Percentiles rank a stretch among this genome's conserved stretches.
Evolutionary conservation across 2,329 filamentous ascomycete species (phyloP).

Genomic region (Colletotrichum costaricense): DNA sequence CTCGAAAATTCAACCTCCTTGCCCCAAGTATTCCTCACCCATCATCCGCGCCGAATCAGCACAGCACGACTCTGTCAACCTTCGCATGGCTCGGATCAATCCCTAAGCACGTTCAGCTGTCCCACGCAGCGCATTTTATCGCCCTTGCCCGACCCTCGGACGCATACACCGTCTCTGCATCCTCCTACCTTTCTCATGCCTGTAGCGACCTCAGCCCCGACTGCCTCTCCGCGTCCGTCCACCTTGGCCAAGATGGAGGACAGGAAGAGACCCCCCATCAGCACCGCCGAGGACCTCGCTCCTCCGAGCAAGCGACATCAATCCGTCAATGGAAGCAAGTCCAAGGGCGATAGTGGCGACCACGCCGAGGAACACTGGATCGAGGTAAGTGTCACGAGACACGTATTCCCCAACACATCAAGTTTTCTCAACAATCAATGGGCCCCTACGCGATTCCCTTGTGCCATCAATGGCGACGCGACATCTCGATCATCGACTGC

Average conservation of each 20-base stretch:
- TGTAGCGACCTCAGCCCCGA: conserved; percentile 77
- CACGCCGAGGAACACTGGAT: conserved; percentile 71
- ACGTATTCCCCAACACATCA: conserved; percentile 36
- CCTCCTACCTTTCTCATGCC: conserved; percentile 76
- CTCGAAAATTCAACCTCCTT: conserved; percentile 46
- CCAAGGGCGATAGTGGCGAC: conserved; percentile 66
- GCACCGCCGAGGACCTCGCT: conserved; percentile 83
- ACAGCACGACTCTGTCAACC: conserved; percentile 25
- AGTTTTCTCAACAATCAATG: conserved; percentile 38
- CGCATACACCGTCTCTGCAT: conserved; percentile 36
- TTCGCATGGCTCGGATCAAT: conserved; percentile 26
- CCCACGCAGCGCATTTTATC: conserved; percentile 11
- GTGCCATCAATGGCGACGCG: conserved; percentile 33
- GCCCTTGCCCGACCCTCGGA: conserved; percentile 16
- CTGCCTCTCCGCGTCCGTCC: conserved; percentile 79
- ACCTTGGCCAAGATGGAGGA: conserved; percentile 98
- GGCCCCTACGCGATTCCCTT: conserved; percentile 30
- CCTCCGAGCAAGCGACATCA: conserved; percentile 89
- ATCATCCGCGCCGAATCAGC: conserved; percentile 24
- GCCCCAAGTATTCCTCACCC: conserved; percentile 24
- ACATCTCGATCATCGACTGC: conserved; percentile 34
- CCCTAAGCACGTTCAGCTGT: conserved; percentile 7
- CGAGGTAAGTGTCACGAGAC: conserved; percentile 69
- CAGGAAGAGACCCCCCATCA: conserved; percentile 92
- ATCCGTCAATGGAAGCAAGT: conserved; percentile 81